These are phyloP conservation scores for Nicotiana tabacum DNA, from an alignment of 257 asterid genomes.

Conservation along the genomic window DNA sequence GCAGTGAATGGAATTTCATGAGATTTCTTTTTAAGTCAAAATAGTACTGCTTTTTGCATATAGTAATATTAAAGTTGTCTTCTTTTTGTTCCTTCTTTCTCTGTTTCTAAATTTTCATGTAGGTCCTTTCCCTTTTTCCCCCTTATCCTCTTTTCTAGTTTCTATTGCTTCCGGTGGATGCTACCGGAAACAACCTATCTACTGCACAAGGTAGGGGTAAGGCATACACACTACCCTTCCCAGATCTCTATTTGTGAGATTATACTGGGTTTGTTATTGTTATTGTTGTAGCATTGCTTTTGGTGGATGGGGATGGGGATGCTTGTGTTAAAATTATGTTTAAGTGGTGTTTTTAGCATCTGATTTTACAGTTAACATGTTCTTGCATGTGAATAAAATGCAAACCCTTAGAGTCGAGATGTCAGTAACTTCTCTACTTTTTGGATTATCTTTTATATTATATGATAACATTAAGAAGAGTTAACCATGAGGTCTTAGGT, in stretches of 20 bases:
- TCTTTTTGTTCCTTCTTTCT: constrained; percentile 6
- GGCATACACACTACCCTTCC: no score
- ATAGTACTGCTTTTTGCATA: constrained; percentile 32
- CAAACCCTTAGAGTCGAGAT: background rate
- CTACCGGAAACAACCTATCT: no score
- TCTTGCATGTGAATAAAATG: background rate
- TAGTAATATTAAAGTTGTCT: constrained; percentile 24
- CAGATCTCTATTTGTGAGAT: no score
- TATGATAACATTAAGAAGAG: background rate
- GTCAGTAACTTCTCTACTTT: background rate
- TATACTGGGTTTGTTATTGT: no score
- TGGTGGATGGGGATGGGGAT: background rate
- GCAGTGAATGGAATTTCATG: constrained; percentile 42
- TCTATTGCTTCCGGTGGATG: constrained; percentile 1
- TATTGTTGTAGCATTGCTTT: background rate
- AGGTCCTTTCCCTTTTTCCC: background rate
- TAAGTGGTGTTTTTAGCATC: background rate
- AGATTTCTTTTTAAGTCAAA: constrained; percentile 36
- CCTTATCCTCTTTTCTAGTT: background rate
- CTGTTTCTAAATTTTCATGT: background rate
- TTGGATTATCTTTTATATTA: background rate
- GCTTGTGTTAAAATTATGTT: background rate
- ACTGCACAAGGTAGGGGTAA: no score
- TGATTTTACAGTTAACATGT: background rate
- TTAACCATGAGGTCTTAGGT: background rate